Conservation (phyloP, 2,329 filamentous ascomycete species). For the Diaporthe destruens region DNA sequence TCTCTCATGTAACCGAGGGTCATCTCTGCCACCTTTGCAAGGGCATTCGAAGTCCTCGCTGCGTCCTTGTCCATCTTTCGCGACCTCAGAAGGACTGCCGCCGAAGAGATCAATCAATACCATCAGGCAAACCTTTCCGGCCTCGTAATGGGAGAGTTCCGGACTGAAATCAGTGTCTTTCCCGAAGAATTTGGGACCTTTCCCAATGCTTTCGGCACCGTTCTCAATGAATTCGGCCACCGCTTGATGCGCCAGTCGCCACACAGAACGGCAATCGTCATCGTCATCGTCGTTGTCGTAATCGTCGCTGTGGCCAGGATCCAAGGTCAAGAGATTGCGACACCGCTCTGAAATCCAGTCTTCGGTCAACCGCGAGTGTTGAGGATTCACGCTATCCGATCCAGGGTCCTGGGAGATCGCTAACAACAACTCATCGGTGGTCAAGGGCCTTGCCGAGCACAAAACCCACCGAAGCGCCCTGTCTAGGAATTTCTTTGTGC, state of each 20-base stretch:
- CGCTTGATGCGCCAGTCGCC: not conserved
- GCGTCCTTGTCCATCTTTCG: too few relatives aligned
- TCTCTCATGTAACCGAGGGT: too few relatives aligned
- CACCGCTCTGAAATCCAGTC: not conserved
- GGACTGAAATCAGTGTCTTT: too few relatives aligned
- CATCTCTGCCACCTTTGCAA: too few relatives aligned
- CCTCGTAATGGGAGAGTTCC: too few relatives aligned
- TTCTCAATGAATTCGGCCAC: not conserved
- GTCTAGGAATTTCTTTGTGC: not conserved
- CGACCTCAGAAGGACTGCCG: too few relatives aligned
- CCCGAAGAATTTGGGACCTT: too few relatives aligned
- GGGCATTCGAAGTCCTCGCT: too few relatives aligned
- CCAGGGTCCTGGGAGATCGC: not conserved
- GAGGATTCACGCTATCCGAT: not conserved
- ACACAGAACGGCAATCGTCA: not conserved
- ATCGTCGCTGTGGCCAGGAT: not conserved
- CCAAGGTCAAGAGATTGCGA: not conserved
- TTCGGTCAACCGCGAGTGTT: not conserved
- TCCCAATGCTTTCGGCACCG: too few relatives aligned
- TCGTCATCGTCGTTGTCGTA: too few relatives aligned
- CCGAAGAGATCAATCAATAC: too few relatives aligned
- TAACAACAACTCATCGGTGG: not conserved
- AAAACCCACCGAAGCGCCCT: not conserved
- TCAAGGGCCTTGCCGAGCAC: not conserved
- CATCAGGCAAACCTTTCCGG: too few relatives aligned